Evolutionary conservation across 176 grass and related monocot species (phyloP), one percentile per base, ranked within the genome.

Genomic region (Zoysia japonica): DNA sequence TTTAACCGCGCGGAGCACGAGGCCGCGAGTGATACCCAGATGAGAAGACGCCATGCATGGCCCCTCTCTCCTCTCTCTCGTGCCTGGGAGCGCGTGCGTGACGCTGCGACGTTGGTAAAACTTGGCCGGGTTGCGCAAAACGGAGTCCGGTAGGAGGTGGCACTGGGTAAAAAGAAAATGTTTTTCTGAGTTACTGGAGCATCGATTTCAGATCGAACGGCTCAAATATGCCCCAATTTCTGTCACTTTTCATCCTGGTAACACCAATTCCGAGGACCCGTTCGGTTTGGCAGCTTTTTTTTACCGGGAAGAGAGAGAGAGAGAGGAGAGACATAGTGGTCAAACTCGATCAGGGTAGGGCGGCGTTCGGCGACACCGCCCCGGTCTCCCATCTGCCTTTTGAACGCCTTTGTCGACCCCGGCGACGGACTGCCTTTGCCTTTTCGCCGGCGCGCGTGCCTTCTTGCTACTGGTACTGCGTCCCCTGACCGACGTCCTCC

Each of bases 311-410:
- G 28, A 28, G 28, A 28, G 28, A 28, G 28, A 28, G 28, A 28
- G 28, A 28, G 28, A 28, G 28, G 28, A 28, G 28, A 28, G 28
- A 28, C 28, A 28, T 28, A 28, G 28, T 28, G 28, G 28, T 28
- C 28, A 28, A 28, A 28, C 28, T 28, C 28, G 28, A 28, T 28
- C 28, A 28, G 28, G 43, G 54, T 16, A 0, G 16, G 13, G 53
- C 68, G 79, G 79, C 13, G 80, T 52, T 54, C 80, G 40, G 51
- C 70, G 70, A 56, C 61, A 13, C 5, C 80, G 71, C 28, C 62
- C 14, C 61, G 80, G 71, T 75, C 81, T 82, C 80, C 68, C 37
- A 72, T 11, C 70, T 28, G 14, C 80, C 2, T 82, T 82, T 82
- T 74, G 80, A 74, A 55, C 60, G 39, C 80, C 38, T 17, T 52